Base-by-base conservation (phyloP, 2,329 filamentous ascomycete genomes). In the Xylaria sp. region DNA sequence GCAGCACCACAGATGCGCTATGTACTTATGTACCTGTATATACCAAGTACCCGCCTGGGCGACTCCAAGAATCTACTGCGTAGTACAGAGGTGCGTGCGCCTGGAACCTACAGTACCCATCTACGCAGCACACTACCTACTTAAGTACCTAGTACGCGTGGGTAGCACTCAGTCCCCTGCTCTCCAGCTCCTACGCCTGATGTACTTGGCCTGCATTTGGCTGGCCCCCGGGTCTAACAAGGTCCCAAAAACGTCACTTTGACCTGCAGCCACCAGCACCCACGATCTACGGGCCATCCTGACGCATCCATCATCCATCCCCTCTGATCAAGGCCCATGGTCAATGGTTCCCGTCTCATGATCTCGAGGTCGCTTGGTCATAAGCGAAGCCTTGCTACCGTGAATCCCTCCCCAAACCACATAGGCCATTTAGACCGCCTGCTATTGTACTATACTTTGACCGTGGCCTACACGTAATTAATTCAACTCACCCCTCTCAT, bases 231-330 rank as follows among this genome's bases (percentile, higher is more conserved):
- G 39, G 36, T 13, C 65, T 47, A 53, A 54, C 60, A 42, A 56
- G 60, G 38, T 22, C 56, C 36, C 33, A 56, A 73, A 63, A 74
- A 75, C 74, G 74, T 75, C 74, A 74, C 73, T 68, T 70, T 65
- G 60, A 69, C 66, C 69, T 71, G 69, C 69, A 73, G 69, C 69
- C 71, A 69, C 66, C 69, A 47, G 61, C 56, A 65, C 56, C 67
- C 61, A 69, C 71, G 63, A 66, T 69, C 71, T 70, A 63, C 68
- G 55, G 66, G 58, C 70, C 66, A 66, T 67, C 57, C 58, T 66
- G 55, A 60, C 65, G 42, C 65, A 59, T 45, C 50, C 42, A 50
- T 58, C 49, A 42, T 65, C 57, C 58, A 54, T 55, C 31, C 62
- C 53, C 66, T 71, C 58, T 68, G 69, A 68, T 45, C 59, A 58